Base-by-base conservation (phyloP, 2,329 filamentous ascomycete genomes). In the Conoideocrella luteorostrata region DNA sequence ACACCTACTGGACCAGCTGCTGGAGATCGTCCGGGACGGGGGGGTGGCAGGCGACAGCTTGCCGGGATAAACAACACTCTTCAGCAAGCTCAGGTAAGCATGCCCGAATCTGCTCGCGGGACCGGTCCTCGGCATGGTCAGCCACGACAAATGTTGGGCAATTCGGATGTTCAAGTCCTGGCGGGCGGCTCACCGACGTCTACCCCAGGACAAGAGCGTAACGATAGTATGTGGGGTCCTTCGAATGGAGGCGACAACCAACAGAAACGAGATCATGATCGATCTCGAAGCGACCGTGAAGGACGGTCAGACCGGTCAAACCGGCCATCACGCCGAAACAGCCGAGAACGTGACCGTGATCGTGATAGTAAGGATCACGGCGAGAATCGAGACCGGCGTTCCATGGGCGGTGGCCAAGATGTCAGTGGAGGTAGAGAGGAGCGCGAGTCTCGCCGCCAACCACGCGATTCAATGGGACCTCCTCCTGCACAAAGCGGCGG, bases 31-130 rank as follows among this genome's bases (percentile, higher is more conserved):
- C 46, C 52, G 21, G 52, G 59, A 29, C 56, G 55, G 22, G 62
- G 50, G 52, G 69, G 72, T 23, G 66, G 71, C 15, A 65, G 70
- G 46, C 67, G 78, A 45, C 76, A 82, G 52, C 64, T 83, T 23
- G 72, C 72, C 11, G 73, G 75, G 36, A 82, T 84, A 47, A 79
- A 81, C 51, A 78, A 63, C 48, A 77, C 71, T 40, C 66, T 81
- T 4, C 72, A 75, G 50, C 71, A 76, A 57, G 69, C 70, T 1
- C 72, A 71, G 55, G 56, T 53, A 58, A 74, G 52, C 50, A 67
- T 55, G 64, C 65, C 57, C 2, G 63, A 65, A 1, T 40, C 50
- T 28, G 60, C 56, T 20, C 65, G 63, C 21, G 63, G 61, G 23
- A 66, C 62, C 35, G 63, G 64, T 11, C 39, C 49, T 23, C 54